Evolutionary conservation across 73 alveolate species (phyloP).

Genomic region (Paramecium octaurelia): DNA sequence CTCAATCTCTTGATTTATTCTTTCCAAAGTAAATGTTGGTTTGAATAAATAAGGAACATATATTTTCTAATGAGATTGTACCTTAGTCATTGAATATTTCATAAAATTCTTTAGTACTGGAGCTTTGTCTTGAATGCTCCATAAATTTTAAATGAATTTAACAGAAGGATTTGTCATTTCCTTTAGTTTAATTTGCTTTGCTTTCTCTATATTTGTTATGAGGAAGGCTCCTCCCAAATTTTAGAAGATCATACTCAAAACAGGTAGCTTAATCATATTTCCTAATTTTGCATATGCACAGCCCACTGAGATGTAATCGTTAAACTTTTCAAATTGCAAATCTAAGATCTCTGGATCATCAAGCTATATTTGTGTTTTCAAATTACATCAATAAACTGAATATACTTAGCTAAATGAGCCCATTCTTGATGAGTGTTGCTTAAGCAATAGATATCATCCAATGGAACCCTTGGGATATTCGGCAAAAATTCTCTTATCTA

Average conservation of each 20-base stretch:
- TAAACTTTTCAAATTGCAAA: background rate
- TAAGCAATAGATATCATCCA: background rate
- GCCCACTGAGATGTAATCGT: conserved; percentile 26
- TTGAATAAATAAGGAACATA: conserved; percentile 23
- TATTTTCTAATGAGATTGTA: background rate
- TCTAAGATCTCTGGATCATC: conserved; percentile 7
- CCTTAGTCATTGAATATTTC: background rate
- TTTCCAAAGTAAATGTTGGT: conserved; percentile 7
- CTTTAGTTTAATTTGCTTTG: background rate
- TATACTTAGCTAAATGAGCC: background rate
- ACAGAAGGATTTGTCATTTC: conserved; percentile 42
- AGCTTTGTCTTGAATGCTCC: conserved; percentile 15
- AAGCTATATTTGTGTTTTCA: background rate
- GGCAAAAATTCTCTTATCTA: conserved; percentile 14
- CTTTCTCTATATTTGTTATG: background rate
- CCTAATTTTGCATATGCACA: conserved; percentile 51
- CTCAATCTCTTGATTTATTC: background rate
- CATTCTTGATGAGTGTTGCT: background rate
- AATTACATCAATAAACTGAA: background rate
- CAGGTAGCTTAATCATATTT: background rate
- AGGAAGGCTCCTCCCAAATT: conserved; percentile 31
- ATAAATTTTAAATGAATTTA: background rate
- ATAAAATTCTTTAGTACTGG: background rate
- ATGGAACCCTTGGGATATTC: background rate
- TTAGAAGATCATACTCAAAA: background rate